phyloP scores from a whole-genome alignment of 1,284 basidiomycete species.

The Retiboletus flavoniger region DNA sequence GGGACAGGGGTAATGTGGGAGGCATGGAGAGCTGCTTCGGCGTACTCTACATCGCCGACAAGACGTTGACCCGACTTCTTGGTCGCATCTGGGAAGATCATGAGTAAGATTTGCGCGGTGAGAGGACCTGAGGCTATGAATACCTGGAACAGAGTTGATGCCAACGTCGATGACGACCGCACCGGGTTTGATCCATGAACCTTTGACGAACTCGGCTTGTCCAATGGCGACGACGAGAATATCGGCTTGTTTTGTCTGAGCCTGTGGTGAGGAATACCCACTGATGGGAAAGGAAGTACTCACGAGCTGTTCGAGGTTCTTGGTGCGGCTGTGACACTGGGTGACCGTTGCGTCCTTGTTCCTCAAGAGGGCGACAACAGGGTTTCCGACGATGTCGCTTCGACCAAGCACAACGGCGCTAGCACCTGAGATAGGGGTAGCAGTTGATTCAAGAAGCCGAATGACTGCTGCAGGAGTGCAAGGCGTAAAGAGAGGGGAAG shows the following conservation, averaged over 20 bases:
- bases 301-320: conserved; percentile 77
- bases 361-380: conserved; percentile 88
- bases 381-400: conserved; percentile 97
- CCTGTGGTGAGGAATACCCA: conserved; percentile 8
- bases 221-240: conserved; percentile 95
- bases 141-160: conserved; percentile 93
- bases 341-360: conserved; percentile 95
- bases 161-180: conserved; percentile 96
- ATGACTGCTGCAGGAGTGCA: conserved; percentile 97
- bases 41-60: conserved; percentile 94
- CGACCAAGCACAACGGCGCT: conserved; percentile 93
- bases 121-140: conserved; percentile 11
- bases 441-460: conserved; percentile 84
- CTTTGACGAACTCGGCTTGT: conserved; percentile 86
- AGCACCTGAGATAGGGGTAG: conserved; percentile 71
- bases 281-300: conserved; percentile 30
- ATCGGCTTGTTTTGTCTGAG: conserved; percentile 81
- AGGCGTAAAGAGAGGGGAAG: conserved; percentile 88
- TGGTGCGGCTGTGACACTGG: conserved; percentile 92
- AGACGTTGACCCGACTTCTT: conserved; percentile 97
- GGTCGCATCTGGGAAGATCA: conserved; percentile 57
- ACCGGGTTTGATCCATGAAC: conserved; percentile 94
- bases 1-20: conserved; percentile 96
- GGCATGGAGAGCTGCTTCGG: conserved; percentile 74
- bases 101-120: background rate